Evolutionary conservation across 805 yeast genomes (phyloP), one percentile per base, ranked within the genome.

Genomic region (Pichia cephalocereana): DNA sequence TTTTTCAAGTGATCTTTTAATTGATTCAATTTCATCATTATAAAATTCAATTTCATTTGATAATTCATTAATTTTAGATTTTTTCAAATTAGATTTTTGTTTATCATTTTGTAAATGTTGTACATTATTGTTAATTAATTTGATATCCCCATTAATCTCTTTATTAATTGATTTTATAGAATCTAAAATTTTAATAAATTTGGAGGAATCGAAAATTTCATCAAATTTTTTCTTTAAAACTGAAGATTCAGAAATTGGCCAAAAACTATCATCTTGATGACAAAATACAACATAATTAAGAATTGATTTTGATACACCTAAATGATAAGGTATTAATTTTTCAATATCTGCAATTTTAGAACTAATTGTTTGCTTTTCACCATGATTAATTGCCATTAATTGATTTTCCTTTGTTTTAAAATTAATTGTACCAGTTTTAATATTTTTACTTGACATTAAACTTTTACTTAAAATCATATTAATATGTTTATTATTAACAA

Each of bases 231-330:
- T 90, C 66, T 93, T 95, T 61, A 93, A 73, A 12, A 76, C 76
- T 2, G 95, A 74, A 1, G 99, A 95, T 64, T 93, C 99, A 56
- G 90, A 79, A 43, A 93, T 70, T 1, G 99, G 99, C 99, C 99
- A 93, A 30, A 88, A 66, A 57, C 91, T 82, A 51, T 93, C 99
- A 59, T 93, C 99, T 63, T 93, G 99, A 60, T 93, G 99, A 60
- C 99, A 91, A 66, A 93, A 93, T 1, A 91, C 82, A 40, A 93
- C 99, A 62, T 88, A 87, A 55, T 91, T 96, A 45, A 93, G 67
- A 47, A 93, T 79, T 0, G 98, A 86, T 50, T 79, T 78, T 0
- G 96, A 85, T 1, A 90, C 96, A 7, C 99, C 99, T 48, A 93
- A 70, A 53, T 80, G 82, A 26, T 75, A 71, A 1, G 98, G 97